Percentiles rank a stretch among this genome's conserved stretches.
Conservation (phyloP, 2,329 filamentous ascomycete genomes). For the Lasiodiplodia sp. region DNA sequence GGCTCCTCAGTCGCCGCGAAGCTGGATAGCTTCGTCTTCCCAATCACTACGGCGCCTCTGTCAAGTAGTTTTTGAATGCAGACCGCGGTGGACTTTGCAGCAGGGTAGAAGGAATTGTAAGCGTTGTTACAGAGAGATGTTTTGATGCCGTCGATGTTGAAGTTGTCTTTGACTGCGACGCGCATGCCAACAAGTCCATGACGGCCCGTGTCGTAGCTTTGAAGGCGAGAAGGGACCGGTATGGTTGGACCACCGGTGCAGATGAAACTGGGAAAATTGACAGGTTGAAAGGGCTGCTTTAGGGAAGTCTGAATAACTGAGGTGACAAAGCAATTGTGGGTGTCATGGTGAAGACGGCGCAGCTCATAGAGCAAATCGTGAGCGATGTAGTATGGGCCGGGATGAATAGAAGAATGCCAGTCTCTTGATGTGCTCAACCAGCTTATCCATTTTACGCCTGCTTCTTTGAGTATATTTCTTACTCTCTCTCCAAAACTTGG, state of each 20-base stretch:
- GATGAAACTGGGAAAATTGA: too few species aligned
- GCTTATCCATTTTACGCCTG: not conserved
- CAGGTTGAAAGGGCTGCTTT: not conserved
- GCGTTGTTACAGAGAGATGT: conserved; percentile 33
- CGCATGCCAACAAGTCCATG: conserved; percentile 19
- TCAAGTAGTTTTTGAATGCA: conserved; percentile 10
- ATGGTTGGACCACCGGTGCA: too few species aligned
- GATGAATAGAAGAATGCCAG: not conserved
- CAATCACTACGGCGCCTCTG: conserved; percentile 31
- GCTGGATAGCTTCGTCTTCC: conserved; percentile 32
- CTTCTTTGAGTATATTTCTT: not conserved
- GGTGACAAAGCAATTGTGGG: not conserved
- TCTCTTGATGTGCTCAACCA: too few species aligned
- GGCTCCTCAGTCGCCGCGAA: conserved; percentile 36
- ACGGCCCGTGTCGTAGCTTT: not conserved
- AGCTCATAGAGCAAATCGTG: not conserved
- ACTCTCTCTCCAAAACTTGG: not conserved
- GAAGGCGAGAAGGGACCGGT: conserved; percentile 4
- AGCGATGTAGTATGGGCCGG: not conserved
- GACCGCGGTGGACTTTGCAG: conserved; percentile 1
- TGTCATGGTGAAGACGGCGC: not conserved
- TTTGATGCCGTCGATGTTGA: conserved; percentile 34
- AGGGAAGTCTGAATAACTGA: not conserved
- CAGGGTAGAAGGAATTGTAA: conserved; percentile 26
- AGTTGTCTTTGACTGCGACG: conserved; percentile 39